phyloP scores from a whole-genome alignment of 176 grass and related monocot genomes.

The Canna indica region DNA sequence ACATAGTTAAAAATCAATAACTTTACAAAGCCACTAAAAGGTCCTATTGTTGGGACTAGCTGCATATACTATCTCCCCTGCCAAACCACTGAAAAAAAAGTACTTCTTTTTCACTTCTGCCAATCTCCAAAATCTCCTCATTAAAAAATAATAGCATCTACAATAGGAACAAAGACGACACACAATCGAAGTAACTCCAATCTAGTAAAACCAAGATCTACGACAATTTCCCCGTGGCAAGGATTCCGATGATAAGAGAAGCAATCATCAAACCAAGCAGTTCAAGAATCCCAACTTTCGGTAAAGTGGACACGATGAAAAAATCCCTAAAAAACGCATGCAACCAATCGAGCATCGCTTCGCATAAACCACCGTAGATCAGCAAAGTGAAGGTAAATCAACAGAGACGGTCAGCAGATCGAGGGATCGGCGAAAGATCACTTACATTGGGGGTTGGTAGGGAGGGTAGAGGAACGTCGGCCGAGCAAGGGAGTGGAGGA shows the following conservation, averaged over 20 bases:
- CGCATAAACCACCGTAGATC: background rate
- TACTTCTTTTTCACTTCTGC: too few species aligned
- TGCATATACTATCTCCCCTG: too few species aligned
- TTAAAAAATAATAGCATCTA: too few species aligned
- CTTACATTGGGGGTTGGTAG: background rate
- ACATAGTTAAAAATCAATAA: too few species aligned
- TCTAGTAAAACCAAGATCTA: background rate
- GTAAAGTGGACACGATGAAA: background rate
- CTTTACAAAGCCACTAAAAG: too few species aligned
- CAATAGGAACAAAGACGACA: too few species aligned
- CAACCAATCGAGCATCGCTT: background rate
- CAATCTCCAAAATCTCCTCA: too few species aligned
- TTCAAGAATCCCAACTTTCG: background rate
- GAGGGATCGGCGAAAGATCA: background rate
- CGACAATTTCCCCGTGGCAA: background rate
- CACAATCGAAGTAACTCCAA: background rate
- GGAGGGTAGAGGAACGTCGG: background rate
- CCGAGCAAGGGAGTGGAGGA: background rate
- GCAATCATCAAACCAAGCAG: background rate
- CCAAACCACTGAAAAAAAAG: too few species aligned
- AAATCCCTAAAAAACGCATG: background rate
- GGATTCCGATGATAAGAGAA: background rate
- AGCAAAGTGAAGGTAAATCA: background rate
- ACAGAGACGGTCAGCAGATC: background rate
- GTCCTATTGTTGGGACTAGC: too few species aligned